Conservation (phyloP, 176 grass and related monocot genomes). For the Oropetium thomaeum region DNA sequence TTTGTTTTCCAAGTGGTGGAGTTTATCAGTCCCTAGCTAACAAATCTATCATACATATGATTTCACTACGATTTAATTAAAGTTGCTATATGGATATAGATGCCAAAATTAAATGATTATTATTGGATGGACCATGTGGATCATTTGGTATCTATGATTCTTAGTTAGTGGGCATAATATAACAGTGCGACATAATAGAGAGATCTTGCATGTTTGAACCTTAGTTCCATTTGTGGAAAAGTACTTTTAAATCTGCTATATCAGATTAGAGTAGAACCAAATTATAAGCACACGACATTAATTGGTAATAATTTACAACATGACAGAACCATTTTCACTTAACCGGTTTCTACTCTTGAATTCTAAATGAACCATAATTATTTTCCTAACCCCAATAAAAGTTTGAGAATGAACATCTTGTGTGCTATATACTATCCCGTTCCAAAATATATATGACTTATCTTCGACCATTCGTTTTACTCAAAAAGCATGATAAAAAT, state of each 20-base stretch:
- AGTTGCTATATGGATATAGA: neutral
- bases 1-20: neutral
- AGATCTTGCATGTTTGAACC: neutral
- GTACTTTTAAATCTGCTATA: conserved; percentile 1
- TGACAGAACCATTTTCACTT: too few relatives aligned
- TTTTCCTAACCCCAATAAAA: too few relatives aligned
- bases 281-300: too few relatives aligned
- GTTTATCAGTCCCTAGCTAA: neutral
- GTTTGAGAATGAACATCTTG: too few relatives aligned
- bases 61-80: neutral
- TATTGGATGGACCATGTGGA: neutral
- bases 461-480: too few relatives aligned
- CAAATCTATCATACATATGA: too few relatives aligned
- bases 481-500: too few relatives aligned
- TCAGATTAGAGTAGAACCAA: neutral
- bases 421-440: too few relatives aligned
- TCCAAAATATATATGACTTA: too few relatives aligned
- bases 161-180: conserved; percentile 12
- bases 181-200: neutral
- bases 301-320: too few relatives aligned
- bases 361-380: too few relatives aligned
- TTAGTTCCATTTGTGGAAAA: conserved; percentile 8
- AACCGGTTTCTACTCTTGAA: too few relatives aligned
- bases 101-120: neutral
- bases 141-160: neutral